These are phyloP conservation scores for Candida mattraensis DNA, from an alignment of 805 yeast genomes.

Conservation along the genomic window DNA sequence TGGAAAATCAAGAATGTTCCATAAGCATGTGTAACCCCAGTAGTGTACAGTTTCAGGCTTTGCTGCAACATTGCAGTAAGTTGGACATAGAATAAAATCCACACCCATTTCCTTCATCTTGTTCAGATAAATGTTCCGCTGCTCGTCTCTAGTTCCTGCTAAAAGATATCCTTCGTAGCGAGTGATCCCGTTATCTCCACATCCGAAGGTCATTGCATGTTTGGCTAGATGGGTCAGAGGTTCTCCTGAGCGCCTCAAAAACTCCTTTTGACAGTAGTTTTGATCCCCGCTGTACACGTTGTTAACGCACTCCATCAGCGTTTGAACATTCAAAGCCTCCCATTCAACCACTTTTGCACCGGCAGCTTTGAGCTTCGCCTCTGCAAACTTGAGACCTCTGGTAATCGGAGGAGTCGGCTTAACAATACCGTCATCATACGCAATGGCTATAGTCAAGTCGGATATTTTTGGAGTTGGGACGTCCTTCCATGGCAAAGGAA, in stretches of 20 bases:
- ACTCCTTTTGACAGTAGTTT: constrained; percentile 46
- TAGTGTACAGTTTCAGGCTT: constrained; percentile 56
- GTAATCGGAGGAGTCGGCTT: constrained; percentile 48
- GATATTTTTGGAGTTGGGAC: constrained; percentile 36
- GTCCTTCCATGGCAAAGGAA: constrained; percentile 52
- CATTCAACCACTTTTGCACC: constrained; percentile 55
- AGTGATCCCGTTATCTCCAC: constrained; percentile 46
- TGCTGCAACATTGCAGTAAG: constrained; percentile 66
- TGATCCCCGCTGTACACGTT: constrained; percentile 62
- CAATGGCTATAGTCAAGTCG: constrained; percentile 45
- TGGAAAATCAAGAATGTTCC: constrained; percentile 69
- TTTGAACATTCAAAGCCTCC: constrained; percentile 52
- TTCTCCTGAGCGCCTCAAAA: constrained; percentile 61
- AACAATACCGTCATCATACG: constrained; percentile 48
- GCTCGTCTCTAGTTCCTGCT: constrained; percentile 48
- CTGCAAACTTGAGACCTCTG: constrained; percentile 47
- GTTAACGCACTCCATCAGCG: constrained; percentile 54
- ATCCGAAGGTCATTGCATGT: constrained; percentile 52
- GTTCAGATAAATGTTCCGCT: constrained; percentile 47
- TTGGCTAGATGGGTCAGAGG: constrained; percentile 58
- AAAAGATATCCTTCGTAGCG: constrained; percentile 49
- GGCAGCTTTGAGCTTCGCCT: constrained; percentile 49
- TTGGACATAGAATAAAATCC: constrained; percentile 63
- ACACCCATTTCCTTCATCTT: constrained; percentile 23
- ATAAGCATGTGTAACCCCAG: constrained; percentile 74